phyloP scores from a whole-genome alignment of 1,139 yeast species.

The Geotrichum klebahnii region DNA sequence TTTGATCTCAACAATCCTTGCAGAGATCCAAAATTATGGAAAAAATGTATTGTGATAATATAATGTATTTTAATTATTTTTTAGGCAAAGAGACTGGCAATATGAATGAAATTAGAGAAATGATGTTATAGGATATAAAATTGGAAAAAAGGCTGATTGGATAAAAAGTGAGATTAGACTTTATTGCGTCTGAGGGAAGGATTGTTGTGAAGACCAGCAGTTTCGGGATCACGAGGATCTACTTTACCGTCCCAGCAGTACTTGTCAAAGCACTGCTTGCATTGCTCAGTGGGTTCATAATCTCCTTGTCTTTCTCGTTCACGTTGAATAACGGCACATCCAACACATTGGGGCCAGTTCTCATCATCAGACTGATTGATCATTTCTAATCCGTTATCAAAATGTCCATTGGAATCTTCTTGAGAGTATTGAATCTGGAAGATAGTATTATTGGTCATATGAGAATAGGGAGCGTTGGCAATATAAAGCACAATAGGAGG shows the following conservation, averaged over 20 bases:
- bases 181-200: conserved; percentile 2
- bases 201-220: conserved; percentile 13
- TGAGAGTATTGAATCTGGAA: conserved; percentile 61
- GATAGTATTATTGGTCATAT: conserved; percentile 68
- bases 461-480: conserved; percentile 71
- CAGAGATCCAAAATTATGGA: background rate
- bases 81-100: too few species aligned
- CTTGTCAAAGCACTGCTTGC: conserved; percentile 63
- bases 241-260: conserved; percentile 81
- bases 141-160: background rate
- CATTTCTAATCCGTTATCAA: conserved; percentile 78
- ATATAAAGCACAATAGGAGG: conserved; percentile 79
- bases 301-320: conserved; percentile 65
- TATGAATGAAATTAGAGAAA: too few species aligned
- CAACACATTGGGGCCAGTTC: conserved; percentile 76
- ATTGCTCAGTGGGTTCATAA: conserved; percentile 64
- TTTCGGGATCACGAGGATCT: conserved; percentile 18
- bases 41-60: background rate
- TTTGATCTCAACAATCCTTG: background rate
- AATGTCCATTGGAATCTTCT: conserved; percentile 58
- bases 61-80: background rate
- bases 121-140: background rate
- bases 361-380: conserved; percentile 55
- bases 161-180: too few species aligned
- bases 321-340: conserved; percentile 85